Evolutionary conservation across 306 rosid species (phyloP), one percentile per base, ranked within the genome.

Genomic region (Lathyrus aphaca): DNA sequence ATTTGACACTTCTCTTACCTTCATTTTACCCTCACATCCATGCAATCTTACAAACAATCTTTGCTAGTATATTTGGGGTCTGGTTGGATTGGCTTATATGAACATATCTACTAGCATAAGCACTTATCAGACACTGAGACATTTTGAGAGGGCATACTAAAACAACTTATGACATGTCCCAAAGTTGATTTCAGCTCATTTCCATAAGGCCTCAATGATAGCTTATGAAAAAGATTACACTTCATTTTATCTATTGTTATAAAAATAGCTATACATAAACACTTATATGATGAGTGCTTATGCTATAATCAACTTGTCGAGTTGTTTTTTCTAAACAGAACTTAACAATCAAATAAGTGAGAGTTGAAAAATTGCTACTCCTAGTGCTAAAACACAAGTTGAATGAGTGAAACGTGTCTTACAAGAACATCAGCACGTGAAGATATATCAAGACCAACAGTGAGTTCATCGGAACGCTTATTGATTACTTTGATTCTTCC

Each of bases 391-490:
- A 10, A 35, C 45, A 66, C 32, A 49, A 40, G 40, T 29, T 60
- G 16, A 59, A 5, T 21, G 38, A 42, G n/a, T 9, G 68, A 5
- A 45, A 14, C 39, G 69, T 27, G 35, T 79, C 98, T 78, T 78
- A 93, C 98, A 46, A 93, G 85, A 74, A 84, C 83, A 79, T 93
- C 80, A 1, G 96, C 97, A 17, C 85, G 88, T 8, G 89, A 86
- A 76, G 79, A 50, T 8, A 93, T 64, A 76, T 90, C 97, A 18
- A 75, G 46, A 15, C 94, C 97, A 73, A 85, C 73, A 44, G 74
- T 2, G 63, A 93, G 89, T 80, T 93, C 97, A 81, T 90, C 98
- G 60, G 98, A 93, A 15, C 97, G 96, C 78, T 88, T 93, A 77
- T 86, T 88, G 69, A 93, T 65, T 27, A 90, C 81, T 63, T 63